Evolutionary conservation across 371 early-diverging fungal genomes (phyloP).

Genomic region (Lichtheimia hyalospora): DNA sequence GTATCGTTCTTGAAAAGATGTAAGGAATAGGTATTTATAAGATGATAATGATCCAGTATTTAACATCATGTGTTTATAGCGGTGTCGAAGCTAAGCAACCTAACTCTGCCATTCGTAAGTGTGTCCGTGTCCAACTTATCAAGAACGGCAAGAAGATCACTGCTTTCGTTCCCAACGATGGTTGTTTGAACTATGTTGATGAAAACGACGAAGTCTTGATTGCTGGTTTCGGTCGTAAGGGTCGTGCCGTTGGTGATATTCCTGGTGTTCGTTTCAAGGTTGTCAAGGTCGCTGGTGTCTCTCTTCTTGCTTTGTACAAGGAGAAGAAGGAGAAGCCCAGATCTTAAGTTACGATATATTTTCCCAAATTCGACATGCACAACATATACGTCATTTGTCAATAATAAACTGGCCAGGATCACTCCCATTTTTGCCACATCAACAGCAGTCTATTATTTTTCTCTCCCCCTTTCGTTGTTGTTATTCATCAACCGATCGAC

Average conservation of each 20-base stretch:
- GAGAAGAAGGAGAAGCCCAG: constrained; percentile 99
- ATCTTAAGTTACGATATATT: constrained; percentile 64
- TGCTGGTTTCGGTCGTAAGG: constrained; percentile 95
- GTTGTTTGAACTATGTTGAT: constrained; percentile 98
- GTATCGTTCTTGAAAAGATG: constrained; percentile 99
- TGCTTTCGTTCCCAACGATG: constrained; percentile 99
- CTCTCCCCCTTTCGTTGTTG: too few species aligned
- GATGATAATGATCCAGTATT: too few species aligned
- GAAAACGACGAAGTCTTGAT: constrained; percentile 98
- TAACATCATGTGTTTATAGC: too few species aligned
- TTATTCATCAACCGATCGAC: too few species aligned
- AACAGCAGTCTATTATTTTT: neutral
- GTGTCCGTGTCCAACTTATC: constrained; percentile 99
- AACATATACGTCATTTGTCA: too few species aligned
- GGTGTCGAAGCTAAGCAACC: constrained; percentile 99
- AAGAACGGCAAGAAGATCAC: constrained; percentile 99
- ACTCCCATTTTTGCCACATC: too few species aligned
- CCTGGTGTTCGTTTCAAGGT: constrained; percentile 99
- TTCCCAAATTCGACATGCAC: too few species aligned
- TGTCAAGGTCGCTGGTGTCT: constrained; percentile 99
- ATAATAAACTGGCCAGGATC: too few species aligned
- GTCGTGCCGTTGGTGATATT: constrained; percentile 98
- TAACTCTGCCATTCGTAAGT: constrained; percentile 99
- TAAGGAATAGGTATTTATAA: constrained; percentile 36
- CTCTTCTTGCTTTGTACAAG: constrained; percentile 98